phyloP scores from a whole-genome alignment of 768 basidiomycete genomes.

The Boletus rex-veris region DNA sequence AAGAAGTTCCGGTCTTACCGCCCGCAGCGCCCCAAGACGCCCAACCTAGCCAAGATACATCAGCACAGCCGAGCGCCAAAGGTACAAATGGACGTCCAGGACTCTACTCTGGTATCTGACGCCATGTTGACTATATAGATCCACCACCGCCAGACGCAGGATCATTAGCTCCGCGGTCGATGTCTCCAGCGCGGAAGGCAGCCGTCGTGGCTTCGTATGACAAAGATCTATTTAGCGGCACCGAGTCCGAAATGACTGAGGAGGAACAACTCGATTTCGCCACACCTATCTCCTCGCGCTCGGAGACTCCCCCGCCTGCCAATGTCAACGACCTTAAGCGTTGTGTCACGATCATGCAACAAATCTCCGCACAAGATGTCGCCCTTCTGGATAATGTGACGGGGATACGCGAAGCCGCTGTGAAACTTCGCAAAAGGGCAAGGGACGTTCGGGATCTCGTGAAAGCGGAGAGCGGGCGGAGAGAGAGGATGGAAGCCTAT shows the following conservation, averaged over 20 bases:
- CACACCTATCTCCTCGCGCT: slow-evolving; percentile 24
- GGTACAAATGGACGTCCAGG: neutral
- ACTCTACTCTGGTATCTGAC: neutral
- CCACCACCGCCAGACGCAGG: neutral
- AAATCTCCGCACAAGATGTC: slow-evolving; percentile 19
- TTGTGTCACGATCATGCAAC: slow-evolving; percentile 26
- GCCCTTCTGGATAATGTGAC: slow-evolving; percentile 8
- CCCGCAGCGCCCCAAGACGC: neutral
- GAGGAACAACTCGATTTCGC: slow-evolving; percentile 15
- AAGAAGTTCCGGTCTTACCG: neutral
- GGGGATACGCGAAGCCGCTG: slow-evolving; percentile 15
- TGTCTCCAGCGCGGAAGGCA: neutral
- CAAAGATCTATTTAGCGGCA: slow-evolving; percentile 14
- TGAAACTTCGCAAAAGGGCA: slow-evolving; percentile 17
- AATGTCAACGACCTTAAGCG: slow-evolving; percentile 18
- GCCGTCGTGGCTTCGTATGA: neutral
- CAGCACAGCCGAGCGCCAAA: neutral
- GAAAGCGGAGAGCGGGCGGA: slow-evolving; percentile 21
- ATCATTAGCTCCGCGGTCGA: neutral
- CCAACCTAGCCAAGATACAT: neutral
- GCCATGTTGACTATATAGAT: neutral
- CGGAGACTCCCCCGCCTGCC: slow-evolving; percentile 18
- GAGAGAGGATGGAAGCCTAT: slow-evolving; percentile 27
- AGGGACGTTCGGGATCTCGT: slow-evolving; percentile 22
- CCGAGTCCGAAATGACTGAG: slow-evolving; percentile 25